Evolutionary conservation across 2,329 filamentous ascomycete species (phyloP), one percentile per base, ranked within the genome.

Genomic region (Blumeriella jaapii): DNA sequence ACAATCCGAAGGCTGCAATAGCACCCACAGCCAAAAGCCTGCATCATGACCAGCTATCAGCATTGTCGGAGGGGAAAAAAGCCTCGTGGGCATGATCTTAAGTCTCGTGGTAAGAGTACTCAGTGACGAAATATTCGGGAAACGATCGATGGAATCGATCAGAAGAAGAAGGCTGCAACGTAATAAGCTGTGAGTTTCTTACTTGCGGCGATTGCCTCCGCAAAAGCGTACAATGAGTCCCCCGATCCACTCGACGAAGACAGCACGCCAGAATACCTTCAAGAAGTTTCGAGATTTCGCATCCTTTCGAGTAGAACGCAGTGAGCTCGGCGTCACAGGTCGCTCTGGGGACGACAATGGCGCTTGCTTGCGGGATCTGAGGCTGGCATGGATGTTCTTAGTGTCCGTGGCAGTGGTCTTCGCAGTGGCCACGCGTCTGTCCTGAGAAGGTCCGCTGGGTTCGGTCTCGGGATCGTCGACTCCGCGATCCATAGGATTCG

Each of bases 211-310:
- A 36, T 42, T 39, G 24, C 47, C 46, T 40, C 53, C 53, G 35
- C 51, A 53, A 14, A 55, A 32, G 33, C 43, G 44, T 26, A 36
- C 38, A 13, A 55, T 38, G 7, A 58, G 34, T 28, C 53, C 54
- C 26, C 57, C 56, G 29, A 59, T 54, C 56, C 55, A 59, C 19
- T 55, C 52, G 15, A 58, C 49, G 30, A 57, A 55, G 12, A 58
- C 42, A 12, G 55, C 39, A 34, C 49, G 48, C 44, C 50, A 58
- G 44, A 58, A 55, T 16, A 45, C 48, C 32, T 50, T 51, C 27
- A 58, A 25, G 27, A 53, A 45, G 31, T 47, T 52, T 29, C 38
- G 41, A 4, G 43, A 43, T 32, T 49, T 47, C n/a, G 36, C 38
- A 20, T 49, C 47, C 25, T 49, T 45, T 8, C 40, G 36, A 13